Evolutionary conservation across 805 yeast genomes (phyloP).

Genomic region (Hanseniaspora vineae): DNA sequence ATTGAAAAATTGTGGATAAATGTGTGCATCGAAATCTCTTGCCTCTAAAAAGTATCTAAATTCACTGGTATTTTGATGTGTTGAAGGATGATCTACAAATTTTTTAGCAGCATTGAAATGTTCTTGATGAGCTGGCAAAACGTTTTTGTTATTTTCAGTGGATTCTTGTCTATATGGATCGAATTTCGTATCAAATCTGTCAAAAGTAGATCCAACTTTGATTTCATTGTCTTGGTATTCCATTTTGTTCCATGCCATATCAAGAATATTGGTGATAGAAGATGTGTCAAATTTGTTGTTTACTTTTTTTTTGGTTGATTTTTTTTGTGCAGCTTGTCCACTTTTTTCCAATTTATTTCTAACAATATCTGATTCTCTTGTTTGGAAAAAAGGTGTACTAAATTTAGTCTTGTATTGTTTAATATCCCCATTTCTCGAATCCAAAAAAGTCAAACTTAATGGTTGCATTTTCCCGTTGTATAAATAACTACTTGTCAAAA

Average conservation of each 20-base stretch:
- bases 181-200: not conserved
- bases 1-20: constrained; percentile 4
- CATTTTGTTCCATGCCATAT: not conserved
- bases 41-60: not conserved
- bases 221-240: not conserved
- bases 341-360: not conserved
- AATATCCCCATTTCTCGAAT: not conserved
- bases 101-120: not conserved
- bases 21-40: not conserved
- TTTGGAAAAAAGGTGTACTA: not conserved
- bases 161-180: not conserved
- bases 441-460: not conserved
- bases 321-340: not conserved
- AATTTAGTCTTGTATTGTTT: not conserved
- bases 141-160: not conserved
- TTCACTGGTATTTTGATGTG: not conserved
- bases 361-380: not conserved
- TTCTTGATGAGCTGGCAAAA: not conserved
- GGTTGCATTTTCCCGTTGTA: not conserved
- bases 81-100: not conserved
- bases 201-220: not conserved
- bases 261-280: not conserved
- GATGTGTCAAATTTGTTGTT: too few relatives aligned
- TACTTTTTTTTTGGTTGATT: too few relatives aligned
- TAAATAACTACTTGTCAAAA: not conserved